Evolutionary conservation across 257 asterid genomes (phyloP), one percentile per base, ranked within the genome.

Genomic region (Thymus mandschuricus): DNA sequence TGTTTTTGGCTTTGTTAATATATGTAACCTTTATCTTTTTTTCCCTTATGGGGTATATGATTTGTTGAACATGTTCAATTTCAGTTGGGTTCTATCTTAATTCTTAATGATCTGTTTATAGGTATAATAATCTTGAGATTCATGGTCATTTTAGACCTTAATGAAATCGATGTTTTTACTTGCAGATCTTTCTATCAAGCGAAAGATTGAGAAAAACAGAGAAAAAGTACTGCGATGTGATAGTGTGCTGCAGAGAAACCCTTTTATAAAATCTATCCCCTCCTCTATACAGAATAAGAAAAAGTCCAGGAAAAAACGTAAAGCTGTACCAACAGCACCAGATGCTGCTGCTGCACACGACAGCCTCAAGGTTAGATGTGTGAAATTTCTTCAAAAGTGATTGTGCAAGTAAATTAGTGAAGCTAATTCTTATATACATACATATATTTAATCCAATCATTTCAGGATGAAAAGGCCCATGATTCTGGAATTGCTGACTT

Each of bases 201-300:
- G 92, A 28, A 95, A 92, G 88, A 92, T 95, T 76, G 98, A 95
- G 75, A 95, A 92, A 76, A 85, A 74, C 74, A 79, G 96, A 79
- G 92, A 86, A 49, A 88, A 83, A 73, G 96, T 89, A 31, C 85
- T 95, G 55, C 88, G 85, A 9, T 80, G 77, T 74, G 97, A 95
- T 21, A 95, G 97, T 79, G 27, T 95, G 72, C 73, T 95, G 75
- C 95, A 89, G 80, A 86, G 84, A 69, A 95, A 91, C 73, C 88
- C 93, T 45, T 91, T 88, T 77, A 74, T 92, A 70, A 73, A 92
- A 78, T 81, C 95, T 30, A 69, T 92, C 69, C 98, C 97, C 7
- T 85, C 96, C 13, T 91, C 97, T 9, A 72, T 63, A 49, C 92
- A 83, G 66, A 91, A 83, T 75, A 89, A 89, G 79, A 89, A 87